Conservation (phyloP, 441 rosid species). For the Euphorbia celastroides region DNA sequence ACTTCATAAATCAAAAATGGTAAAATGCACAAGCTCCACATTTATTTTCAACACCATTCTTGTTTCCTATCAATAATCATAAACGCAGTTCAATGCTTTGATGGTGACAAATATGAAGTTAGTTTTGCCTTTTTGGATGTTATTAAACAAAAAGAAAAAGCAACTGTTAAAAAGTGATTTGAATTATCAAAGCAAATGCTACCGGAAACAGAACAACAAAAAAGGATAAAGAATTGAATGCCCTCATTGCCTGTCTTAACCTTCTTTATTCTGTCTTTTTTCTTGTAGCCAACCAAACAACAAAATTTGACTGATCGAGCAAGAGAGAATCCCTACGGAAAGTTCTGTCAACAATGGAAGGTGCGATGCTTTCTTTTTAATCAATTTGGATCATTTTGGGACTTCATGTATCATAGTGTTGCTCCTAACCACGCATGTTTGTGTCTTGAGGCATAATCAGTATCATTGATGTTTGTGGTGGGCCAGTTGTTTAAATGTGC, state of each 20-base stretch:
- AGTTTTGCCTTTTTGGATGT: too few relatives aligned
- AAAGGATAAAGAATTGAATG: neutral
- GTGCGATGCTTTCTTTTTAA: constrained; percentile 10
- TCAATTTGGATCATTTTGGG: constrained; percentile 14
- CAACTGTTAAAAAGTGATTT: neutral
- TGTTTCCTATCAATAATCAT: too few relatives aligned
- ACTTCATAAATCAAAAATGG: too few relatives aligned
- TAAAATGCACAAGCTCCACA: too few relatives aligned
- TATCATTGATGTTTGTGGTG: constrained; percentile 1
- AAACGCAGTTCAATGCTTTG: neutral
- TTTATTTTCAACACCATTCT: neutral
- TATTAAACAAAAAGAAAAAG: neutral
- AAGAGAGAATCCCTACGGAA: constrained; percentile 5
- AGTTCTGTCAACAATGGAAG: constrained; percentile 29
- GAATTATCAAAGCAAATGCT: neutral
- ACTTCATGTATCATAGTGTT: neutral
- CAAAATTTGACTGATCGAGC: neutral
- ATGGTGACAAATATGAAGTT: neutral
- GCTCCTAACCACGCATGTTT: neutral
- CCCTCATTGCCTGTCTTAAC: neutral
- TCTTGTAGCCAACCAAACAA: constrained; percentile 14
- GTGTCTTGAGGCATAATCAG: neutral
- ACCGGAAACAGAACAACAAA: neutral
- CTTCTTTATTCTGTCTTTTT: constrained; percentile 5
- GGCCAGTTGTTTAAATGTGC: neutral